Conservation (phyloP, 2,329 filamentous ascomycete genomes). For the Claviceps sp. region DNA sequence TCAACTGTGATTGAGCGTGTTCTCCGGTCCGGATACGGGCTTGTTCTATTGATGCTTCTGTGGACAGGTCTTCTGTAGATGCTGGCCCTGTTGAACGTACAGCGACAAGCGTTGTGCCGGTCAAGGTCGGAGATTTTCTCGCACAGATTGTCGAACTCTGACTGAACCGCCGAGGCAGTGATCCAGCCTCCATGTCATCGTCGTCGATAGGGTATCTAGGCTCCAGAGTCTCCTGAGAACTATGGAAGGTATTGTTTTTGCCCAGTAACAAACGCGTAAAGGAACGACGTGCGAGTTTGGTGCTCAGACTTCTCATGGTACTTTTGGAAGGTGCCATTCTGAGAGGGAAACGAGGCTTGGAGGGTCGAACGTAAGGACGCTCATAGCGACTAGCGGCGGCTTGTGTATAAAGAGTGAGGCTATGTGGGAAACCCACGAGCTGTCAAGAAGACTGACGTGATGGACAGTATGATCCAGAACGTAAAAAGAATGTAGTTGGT, state of each 20-base stretch:
- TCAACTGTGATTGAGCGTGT: background rate
- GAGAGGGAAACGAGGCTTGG: background rate
- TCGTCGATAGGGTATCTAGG: background rate
- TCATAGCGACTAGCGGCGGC: constrained; percentile 7
- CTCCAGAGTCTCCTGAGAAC: background rate
- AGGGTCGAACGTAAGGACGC: background rate
- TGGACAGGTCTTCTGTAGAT: background rate
- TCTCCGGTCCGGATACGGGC: background rate
- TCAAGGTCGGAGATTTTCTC: background rate
- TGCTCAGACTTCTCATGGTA: background rate
- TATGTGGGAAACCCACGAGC: background rate
- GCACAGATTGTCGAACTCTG: background rate
- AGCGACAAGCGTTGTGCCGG: background rate
- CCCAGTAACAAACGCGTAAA: background rate
- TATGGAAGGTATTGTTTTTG: background rate
- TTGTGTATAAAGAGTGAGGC: background rate
- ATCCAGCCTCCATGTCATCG: background rate
- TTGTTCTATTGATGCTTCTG: background rate
- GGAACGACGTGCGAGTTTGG: background rate
- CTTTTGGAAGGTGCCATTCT: constrained; percentile 1
- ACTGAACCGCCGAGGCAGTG: background rate
- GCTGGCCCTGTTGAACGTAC: background rate
- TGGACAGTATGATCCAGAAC: constrained; percentile 1
- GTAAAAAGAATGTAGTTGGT: constrained; percentile 4
- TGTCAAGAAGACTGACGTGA: background rate